A percentile compares a stretch with the other conserved stretches of the same genome.
Evolutionary conservation across 495 filamentous ascomycete genomes (phyloP).

Genomic region (Schizothecium vesticola): DNA sequence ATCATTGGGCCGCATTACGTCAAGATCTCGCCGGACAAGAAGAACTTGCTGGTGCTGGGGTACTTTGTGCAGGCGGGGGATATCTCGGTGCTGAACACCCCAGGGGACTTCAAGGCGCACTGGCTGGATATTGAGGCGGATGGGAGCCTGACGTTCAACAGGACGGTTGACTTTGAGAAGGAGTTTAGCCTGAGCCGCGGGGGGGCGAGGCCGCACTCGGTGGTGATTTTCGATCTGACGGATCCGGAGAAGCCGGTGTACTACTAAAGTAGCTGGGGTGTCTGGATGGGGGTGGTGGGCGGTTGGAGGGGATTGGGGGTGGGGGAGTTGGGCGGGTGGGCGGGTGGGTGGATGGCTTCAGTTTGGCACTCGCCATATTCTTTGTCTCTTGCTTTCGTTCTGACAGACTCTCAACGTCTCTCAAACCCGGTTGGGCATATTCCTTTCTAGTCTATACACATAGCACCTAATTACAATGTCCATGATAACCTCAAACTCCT

Average conservation of each 20-base stretch:
- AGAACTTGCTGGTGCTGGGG: constrained; percentile 57
- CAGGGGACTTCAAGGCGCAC: constrained; percentile 56
- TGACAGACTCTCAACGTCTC: background rate
- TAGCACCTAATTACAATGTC: too few species aligned
- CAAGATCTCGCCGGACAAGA: constrained; percentile 60
- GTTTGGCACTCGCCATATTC: background rate
- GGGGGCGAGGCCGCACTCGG: constrained; percentile 55
- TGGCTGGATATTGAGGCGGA: constrained; percentile 55
- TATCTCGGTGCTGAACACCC: constrained; percentile 58
- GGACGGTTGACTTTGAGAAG: constrained; percentile 51
- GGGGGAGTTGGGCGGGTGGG: too few species aligned
- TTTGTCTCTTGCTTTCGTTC: background rate
- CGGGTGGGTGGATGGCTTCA: too few species aligned
- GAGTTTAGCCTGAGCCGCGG: constrained; percentile 47
- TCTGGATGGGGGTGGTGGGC: background rate
- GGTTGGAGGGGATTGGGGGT: background rate
- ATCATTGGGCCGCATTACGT: constrained; percentile 59
- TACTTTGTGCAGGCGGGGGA: constrained; percentile 62
- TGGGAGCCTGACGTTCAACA: constrained; percentile 52
- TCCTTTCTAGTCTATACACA: background rate
- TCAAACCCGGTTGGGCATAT: background rate
- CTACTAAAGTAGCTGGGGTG: constrained; percentile 23
- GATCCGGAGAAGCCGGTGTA: constrained; percentile 41
- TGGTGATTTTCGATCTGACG: constrained; percentile 54
- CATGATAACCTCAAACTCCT: background rate